A percentile compares a stretch with the other conserved stretches of the same genome.
Conservation (phyloP, 169 alveolate genomes). For the Plasmodium sp. region DNA sequence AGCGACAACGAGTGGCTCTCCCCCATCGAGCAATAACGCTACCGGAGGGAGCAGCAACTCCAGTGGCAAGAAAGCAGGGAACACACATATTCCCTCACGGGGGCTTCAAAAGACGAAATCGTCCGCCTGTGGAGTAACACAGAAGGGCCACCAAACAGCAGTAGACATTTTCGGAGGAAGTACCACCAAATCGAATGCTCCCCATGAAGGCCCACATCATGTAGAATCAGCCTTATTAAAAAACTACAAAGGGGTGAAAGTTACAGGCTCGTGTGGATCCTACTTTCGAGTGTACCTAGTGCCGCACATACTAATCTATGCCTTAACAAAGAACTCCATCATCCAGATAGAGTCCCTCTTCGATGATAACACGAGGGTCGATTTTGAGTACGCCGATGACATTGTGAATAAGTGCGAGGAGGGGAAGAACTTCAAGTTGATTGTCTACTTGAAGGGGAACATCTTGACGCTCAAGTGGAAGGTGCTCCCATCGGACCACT, state of each 20-base stretch:
- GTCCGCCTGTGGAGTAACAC: not conserved
- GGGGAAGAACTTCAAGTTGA: constrained; percentile 4
- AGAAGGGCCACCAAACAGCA: not conserved
- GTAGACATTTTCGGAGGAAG: not conserved
- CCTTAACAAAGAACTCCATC: not conserved
- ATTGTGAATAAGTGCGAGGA: constrained; percentile 3
- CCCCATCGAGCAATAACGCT: not conserved
- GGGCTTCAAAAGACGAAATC: not conserved
- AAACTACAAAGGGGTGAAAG: constrained; percentile 26
- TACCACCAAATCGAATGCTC: not conserved
- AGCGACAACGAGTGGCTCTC: not conserved
- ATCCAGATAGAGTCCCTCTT: constrained; percentile 22
- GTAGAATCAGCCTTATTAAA: constrained; percentile 39
- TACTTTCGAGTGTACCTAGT: constrained; percentile 5
- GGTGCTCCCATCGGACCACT: not conserved
- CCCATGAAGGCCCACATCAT: not conserved
- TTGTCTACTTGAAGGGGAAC: not conserved
- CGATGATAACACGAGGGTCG: not conserved
- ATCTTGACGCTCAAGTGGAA: constrained; percentile 31
- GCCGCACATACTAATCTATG: constrained; percentile 31
- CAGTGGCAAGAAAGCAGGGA: not conserved
- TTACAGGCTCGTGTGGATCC: constrained; percentile 44
- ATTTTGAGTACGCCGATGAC: not conserved
- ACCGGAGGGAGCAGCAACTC: not conserved
- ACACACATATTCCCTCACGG: not conserved